A percentile compares a stretch with the other conserved stretches of the same genome.
These are phyloP conservation scores for Fraxinus quadrangulata DNA, from an alignment of 257 asterid species.

Conservation along the genomic window DNA sequence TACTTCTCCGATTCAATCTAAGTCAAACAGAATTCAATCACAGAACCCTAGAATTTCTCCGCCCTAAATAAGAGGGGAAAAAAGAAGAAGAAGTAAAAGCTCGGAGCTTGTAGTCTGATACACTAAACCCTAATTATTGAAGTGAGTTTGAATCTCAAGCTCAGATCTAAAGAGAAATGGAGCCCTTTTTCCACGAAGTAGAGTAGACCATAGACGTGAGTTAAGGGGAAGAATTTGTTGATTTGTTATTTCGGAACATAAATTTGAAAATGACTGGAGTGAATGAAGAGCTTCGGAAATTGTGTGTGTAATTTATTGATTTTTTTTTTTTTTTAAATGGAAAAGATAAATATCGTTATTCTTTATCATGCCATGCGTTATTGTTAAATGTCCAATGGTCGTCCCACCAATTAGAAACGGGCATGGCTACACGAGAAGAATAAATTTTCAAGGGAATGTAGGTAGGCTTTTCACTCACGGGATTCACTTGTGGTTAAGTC, in stretches of 20 bases:
- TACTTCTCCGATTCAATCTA: conserved; percentile 23
- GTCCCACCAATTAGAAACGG: too few relatives aligned
- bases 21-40: conserved; percentile 31
- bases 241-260: neutral
- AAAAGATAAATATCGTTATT: too few relatives aligned
- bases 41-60: conserved; percentile 34
- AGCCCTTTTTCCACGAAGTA: neutral
- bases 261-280: conserved; percentile 24
- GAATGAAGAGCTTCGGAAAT: neutral
- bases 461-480: too few relatives aligned
- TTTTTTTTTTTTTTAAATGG: too few relatives aligned
- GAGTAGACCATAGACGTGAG: neutral
- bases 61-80: conserved; percentile 9
- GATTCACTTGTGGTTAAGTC: too few relatives aligned
- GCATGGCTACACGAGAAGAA: too few relatives aligned
- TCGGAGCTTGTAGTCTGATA: neutral
- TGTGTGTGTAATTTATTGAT: neutral
- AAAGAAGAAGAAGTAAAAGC: neutral
- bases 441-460: too few relatives aligned
- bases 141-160: conserved; percentile 27
- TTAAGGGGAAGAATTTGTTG: neutral
- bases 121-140: conserved; percentile 39
- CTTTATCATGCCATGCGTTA: too few relatives aligned
- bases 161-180: conserved; percentile 53
- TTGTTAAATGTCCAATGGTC: too few relatives aligned